A percentile compares a stretch with the other conserved stretches of the same genome.
phyloP scores from a whole-genome alignment of 176 grass and related monocot genomes.

The Panicum miliaceum region DNA sequence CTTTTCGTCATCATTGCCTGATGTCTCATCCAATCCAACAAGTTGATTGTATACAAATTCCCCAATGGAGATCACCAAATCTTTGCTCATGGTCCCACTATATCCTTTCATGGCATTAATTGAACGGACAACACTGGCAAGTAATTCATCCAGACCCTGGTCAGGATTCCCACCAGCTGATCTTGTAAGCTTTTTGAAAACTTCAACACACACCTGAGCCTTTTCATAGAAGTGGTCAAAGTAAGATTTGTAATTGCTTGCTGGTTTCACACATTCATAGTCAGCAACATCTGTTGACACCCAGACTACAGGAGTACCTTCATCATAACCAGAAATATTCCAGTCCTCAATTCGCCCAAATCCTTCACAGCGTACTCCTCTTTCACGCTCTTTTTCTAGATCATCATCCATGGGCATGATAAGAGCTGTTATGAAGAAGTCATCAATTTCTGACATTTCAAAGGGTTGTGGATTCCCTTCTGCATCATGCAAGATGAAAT shows the following conservation, averaged over 20 bases:
- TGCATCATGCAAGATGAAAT: conserved; percentile 89
- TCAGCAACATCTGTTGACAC: conserved; percentile 93
- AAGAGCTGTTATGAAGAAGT: conserved; percentile 89
- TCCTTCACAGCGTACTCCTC: conserved; percentile 91
- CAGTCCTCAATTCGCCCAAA: conserved; percentile 96
- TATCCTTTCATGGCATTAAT: conserved; percentile 71
- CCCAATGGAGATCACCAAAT: conserved; percentile 86
- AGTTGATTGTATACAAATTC: conserved; percentile 93
- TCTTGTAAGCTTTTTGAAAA: conserved; percentile 88
- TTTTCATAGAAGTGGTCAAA: conserved; percentile 91
- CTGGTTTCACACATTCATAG: conserved; percentile 97
- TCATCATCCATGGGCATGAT: conserved; percentile 95
- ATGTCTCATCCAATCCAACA: conserved; percentile 77
- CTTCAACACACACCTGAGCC: conserved; percentile 88
- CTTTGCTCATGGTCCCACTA: conserved; percentile 72
- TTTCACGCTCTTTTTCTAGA: conserved; percentile 80
- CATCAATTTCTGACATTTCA: conserved; percentile 97
- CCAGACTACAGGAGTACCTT: conserved; percentile 88
- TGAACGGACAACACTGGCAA: conserved; percentile 92
- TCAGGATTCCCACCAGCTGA: conserved; percentile 82
- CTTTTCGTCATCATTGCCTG: conserved; percentile 60
- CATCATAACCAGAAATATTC: conserved; percentile 98
- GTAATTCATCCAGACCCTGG: conserved; percentile 77
- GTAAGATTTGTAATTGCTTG: conserved; percentile 81
- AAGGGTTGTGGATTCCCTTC: conserved; percentile 91